Evolutionary conservation across 2,329 filamentous ascomycete species (phyloP).

Genomic region (Colletotrichum gigasporum): DNA sequence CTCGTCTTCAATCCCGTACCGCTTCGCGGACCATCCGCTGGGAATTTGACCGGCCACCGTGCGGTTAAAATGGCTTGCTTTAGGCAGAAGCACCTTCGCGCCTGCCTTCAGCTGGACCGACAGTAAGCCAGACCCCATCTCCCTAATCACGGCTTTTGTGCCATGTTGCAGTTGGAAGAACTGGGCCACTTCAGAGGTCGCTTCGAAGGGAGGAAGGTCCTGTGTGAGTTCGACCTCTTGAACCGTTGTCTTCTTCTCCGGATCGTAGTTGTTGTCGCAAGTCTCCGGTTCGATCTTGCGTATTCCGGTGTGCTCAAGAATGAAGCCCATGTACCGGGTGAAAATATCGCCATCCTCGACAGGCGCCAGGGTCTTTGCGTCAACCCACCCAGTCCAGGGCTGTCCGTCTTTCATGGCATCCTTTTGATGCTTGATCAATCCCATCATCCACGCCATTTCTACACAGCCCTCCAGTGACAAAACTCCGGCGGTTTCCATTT

Average conservation of each 20-base stretch:
- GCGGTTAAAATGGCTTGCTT: conserved; percentile 94
- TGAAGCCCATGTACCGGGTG: conserved; percentile 93
- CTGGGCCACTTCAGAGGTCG: conserved; percentile 94
- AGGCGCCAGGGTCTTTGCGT: conserved; percentile 90
- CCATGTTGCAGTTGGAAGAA: conserved; percentile 97
- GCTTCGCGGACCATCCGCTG: conserved; percentile 95
- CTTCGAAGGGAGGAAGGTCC: conserved; percentile 95
- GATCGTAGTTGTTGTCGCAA: conserved; percentile 71
- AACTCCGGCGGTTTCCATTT: conserved; percentile 96
- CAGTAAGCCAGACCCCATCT: conserved; percentile 94
- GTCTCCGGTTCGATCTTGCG: conserved; percentile 97
- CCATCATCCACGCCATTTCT: conserved; percentile 99
- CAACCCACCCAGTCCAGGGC: conserved; percentile 95
- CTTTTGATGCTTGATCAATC: conserved; percentile 98
- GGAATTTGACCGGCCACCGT: conserved; percentile 97
- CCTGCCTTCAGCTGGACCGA: conserved; percentile 95
- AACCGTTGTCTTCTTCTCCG: conserved; percentile 96
- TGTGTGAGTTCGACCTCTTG: conserved; percentile 95
- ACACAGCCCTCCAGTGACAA: conserved; percentile 98
- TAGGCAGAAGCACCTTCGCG: conserved; percentile 92
- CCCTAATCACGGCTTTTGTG: conserved; percentile 95
- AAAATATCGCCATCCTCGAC: conserved; percentile 99
- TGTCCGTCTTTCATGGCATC: conserved; percentile 87
- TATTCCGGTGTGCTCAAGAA: conserved; percentile 95
- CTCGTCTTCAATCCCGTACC: conserved; percentile 95